Conservation (phyloP, 345 rosid species). For the Bruguiera gymnorhiza region DNA sequence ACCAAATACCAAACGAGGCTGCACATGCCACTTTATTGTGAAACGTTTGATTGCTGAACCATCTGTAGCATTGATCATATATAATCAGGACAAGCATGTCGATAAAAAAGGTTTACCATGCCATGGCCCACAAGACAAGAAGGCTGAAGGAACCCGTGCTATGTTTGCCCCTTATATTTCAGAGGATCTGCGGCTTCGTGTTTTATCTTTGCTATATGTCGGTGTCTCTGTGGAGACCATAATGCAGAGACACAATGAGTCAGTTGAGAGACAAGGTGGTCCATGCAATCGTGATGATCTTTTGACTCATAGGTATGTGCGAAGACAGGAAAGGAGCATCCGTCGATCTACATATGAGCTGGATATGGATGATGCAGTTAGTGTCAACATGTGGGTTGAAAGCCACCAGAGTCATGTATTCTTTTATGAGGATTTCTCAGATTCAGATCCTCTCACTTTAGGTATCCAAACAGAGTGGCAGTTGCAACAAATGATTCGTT, state of each 20-base stretch:
- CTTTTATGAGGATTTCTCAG: conserved; percentile 71
- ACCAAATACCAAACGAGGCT: conserved; percentile 91
- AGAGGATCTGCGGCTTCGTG: conserved; percentile 91
- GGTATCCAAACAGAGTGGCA: conserved; percentile 99
- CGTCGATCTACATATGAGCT: conserved; percentile 77
- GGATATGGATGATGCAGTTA: conserved; percentile 72
- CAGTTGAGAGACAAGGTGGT: conserved; percentile 91
- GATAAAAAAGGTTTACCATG: conserved; percentile 90
- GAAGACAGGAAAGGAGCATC: conserved; percentile 89
- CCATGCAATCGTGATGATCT: conserved; percentile 85
- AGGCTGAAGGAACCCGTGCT: conserved; percentile 91
- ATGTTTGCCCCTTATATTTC: conserved; percentile 98
- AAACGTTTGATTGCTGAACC: conserved; percentile 93
- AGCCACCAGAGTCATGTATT: conserved; percentile 71
- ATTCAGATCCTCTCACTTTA: conserved; percentile 67
- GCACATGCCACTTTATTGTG: conserved; percentile 95
- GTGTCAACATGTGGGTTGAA: conserved; percentile 83
- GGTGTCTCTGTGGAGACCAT: conserved; percentile 96
- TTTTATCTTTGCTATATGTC: conserved; percentile 71
- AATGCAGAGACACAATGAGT: conserved; percentile 92
- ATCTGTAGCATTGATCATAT: conserved; percentile 75
- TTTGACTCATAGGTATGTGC: conserved; percentile 84
- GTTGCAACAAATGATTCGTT: conserved; percentile 93
- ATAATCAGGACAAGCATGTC: conserved; percentile 81
- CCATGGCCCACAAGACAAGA: conserved; percentile 93